Evolutionary conservation across 2,329 filamentous ascomycete species (phyloP), one percentile per base, ranked within the genome.

Genomic region (Calonectria fujianensis): DNA sequence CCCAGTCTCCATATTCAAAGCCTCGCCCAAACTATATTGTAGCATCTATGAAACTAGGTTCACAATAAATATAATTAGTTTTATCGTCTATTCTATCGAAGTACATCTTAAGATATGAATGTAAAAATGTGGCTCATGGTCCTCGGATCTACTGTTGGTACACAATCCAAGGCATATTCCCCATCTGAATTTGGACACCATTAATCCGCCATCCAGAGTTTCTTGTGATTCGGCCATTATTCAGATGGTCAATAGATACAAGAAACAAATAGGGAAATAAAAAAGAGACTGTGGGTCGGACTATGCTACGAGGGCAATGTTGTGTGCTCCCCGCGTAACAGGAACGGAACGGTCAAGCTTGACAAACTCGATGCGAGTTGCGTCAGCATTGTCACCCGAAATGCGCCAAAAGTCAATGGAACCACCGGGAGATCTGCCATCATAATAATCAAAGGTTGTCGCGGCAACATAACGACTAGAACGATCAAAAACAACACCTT

Each of bases 351-450:
- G 8, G 20, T 35, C 14, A 3, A 37, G 32, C n/a, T 61, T 61
- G 10, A 27, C 32, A 24, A 61, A 24, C n/a, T 61, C 54, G 9
- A 61, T 27, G 3, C 54, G 31, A 9, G 10, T 27, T 18, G 11
- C 14, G 37, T 61, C 35, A 7, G 54, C 54, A 27, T 61, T 6
- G 24, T 61, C 54, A 3, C 54, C 54, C 1, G 32, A 61, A n/a
- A 61, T 27, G 54, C 54, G n/a, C 54, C 54, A 39, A 24, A 61
- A 61, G 10, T 61, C 32, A 4, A 61, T 39, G n/a, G 54, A 61
- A 24, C 54, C 54, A 31, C 54, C 20, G 3, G 54, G 54, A 9
- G 18, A 37, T 13, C 54, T 11, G 20, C 54, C 31, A 24, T 59
- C 54, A 24, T 59, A 59, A 16, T 37, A 11, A 24, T 59, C 54